Conservation (phyloP, 2,329 filamentous ascomycete genomes). For the Zymoseptoria brevis region DNA sequence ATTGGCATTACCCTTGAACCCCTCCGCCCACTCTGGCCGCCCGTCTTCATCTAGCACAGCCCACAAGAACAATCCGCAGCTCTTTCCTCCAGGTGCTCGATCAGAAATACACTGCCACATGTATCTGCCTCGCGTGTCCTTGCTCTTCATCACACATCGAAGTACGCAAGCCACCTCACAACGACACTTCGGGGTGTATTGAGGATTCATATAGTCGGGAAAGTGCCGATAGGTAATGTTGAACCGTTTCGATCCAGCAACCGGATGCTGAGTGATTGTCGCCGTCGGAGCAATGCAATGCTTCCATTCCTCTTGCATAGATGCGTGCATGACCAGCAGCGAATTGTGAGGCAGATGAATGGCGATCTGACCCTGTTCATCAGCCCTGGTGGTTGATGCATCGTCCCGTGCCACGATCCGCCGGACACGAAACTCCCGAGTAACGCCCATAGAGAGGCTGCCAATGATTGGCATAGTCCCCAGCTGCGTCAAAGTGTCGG, state of each 20-base stretch:
- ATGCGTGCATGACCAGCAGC: slow-evolving; percentile 88
- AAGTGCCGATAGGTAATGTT: slow-evolving; percentile 94
- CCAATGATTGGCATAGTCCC: slow-evolving; percentile 84
- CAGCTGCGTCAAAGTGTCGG: slow-evolving; percentile 86
- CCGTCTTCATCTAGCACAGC: slow-evolving; percentile 81
- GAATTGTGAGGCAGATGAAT: slow-evolving; percentile 95
- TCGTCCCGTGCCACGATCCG: slow-evolving; percentile 54
- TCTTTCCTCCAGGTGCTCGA: slow-evolving; percentile 56
- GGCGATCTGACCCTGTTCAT: slow-evolving; percentile 75
- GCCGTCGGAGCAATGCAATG: slow-evolving; percentile 70
- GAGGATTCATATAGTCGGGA: slow-evolving; percentile 66
- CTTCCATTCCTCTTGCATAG: slow-evolving; percentile 98
- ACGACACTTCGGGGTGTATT: slow-evolving; percentile 66
- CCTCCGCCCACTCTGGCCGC: slow-evolving; percentile 56
- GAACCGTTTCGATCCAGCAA: slow-evolving; percentile 72
- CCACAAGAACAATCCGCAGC: slow-evolving; percentile 76
- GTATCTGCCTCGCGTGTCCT: slow-evolving; percentile 68
- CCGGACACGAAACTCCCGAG: slow-evolving; percentile 86
- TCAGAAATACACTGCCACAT: slow-evolving; percentile 91
- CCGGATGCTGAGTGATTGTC: slow-evolving; percentile 74
- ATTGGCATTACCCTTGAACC: slow-evolving; percentile 27
- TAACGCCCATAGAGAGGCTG: slow-evolving; percentile 80
- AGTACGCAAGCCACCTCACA: slow-evolving; percentile 64
- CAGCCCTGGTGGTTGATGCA: slow-evolving; percentile 36
- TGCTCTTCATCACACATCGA: slow-evolving; percentile 71